A percentile compares a stretch with the other conserved stretches of the same genome.
Conservation (phyloP, 805 yeast genomes). For the Lachancea sp. region DNA sequence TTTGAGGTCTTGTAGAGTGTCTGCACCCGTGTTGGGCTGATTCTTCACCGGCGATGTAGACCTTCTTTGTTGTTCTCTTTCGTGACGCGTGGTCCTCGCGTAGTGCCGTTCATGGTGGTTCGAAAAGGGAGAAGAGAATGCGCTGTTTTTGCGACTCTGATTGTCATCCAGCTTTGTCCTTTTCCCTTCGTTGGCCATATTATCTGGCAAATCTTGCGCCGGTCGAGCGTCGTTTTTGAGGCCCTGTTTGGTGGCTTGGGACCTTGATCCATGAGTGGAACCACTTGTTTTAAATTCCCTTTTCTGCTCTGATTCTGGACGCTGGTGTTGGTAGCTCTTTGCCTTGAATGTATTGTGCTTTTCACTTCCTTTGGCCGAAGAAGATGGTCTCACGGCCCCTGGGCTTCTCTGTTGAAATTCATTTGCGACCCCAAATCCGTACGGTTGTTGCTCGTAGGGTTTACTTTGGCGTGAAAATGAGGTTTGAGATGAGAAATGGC, state of each 20-base stretch:
- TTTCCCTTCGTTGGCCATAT: neutral
- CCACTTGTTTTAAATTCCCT: constrained; percentile 1
- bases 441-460: constrained; percentile 32
- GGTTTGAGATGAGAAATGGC: constrained; percentile 1
- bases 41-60: constrained; percentile 24
- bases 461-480: constrained; percentile 14
- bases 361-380: neutral
- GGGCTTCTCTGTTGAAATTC: constrained; percentile 11
- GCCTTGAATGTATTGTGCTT: constrained; percentile 25
- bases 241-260: neutral
- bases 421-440: constrained; percentile 28
- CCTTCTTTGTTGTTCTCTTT: constrained; percentile 14
- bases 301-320: neutral
- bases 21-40: constrained; percentile 14
- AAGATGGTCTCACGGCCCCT: neutral
- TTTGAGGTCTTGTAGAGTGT: constrained; percentile 14
- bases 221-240: neutral
- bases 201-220: neutral
- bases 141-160: neutral
- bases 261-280: constrained; percentile 7
- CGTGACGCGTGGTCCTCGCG: constrained; percentile 20
- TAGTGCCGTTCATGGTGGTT: constrained; percentile 18
- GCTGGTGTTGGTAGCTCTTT: constrained; percentile 22
- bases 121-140: constrained; percentile 14
- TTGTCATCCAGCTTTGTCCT: constrained; percentile 5